phyloP scores from a whole-genome alignment of 768 basidiomycete species.

The Steccherinum ochraceum region DNA sequence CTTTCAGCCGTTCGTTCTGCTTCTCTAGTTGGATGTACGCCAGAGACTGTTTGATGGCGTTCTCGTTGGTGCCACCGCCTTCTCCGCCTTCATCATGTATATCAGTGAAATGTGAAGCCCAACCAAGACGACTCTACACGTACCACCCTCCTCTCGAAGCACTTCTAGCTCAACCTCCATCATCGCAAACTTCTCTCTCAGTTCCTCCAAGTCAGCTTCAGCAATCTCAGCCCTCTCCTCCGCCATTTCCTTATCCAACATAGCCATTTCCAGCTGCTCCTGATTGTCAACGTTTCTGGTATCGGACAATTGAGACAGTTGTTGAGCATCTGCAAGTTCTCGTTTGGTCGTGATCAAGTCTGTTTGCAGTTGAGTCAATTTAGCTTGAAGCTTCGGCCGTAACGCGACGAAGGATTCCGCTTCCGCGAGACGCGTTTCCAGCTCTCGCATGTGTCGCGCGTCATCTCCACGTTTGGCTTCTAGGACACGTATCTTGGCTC shows the following conservation, averaged over 20 bases:
- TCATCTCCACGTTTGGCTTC: constrained; percentile 88
- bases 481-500: constrained; percentile 75
- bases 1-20: constrained; percentile 93
- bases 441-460: constrained; percentile 72
- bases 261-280: constrained; percentile 91
- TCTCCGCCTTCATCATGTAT: constrained; percentile 17
- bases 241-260: constrained; percentile 94
- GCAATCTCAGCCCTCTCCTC: constrained; percentile 86
- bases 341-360: constrained; percentile 74
- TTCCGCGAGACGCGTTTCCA: constrained; percentile 80
- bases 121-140: neutral
- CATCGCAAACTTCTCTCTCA: constrained; percentile 72
- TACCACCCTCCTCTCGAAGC: constrained; percentile 50
- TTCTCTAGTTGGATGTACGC: constrained; percentile 87
- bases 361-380: constrained; percentile 73
- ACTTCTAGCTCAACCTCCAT: constrained; percentile 81
- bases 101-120: neutral
- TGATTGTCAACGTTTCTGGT: constrained; percentile 67
- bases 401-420: constrained; percentile 79
- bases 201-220: constrained; percentile 69
- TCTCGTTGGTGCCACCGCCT: constrained; percentile 23
- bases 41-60: constrained; percentile 47
- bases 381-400: constrained; percentile 87
- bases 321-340: constrained; percentile 69
- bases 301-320: constrained; percentile 68